Evolutionary conservation across 192 early-diverging fungal genomes (phyloP).

Genomic region (Coemansia brasiliensis): DNA sequence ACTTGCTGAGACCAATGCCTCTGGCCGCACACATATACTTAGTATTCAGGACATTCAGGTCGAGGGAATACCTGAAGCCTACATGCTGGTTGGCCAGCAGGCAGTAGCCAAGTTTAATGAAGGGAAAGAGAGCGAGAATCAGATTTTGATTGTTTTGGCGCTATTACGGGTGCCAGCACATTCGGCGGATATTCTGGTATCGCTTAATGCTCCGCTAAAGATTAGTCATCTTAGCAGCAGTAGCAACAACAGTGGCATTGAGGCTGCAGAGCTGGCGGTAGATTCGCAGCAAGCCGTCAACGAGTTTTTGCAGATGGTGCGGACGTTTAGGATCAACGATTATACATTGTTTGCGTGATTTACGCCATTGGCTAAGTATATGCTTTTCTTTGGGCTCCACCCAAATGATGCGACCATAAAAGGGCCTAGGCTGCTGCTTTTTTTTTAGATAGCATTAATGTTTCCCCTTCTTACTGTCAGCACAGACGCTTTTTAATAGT

Average conservation of each 20-base stretch:
- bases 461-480: too few species aligned
- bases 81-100: constrained; percentile 65
- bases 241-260: neutral
- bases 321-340: constrained; percentile 21
- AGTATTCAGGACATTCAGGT: neutral
- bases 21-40: constrained; percentile 30
- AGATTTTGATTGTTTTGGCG: constrained; percentile 67
- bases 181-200: constrained; percentile 74
- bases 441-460: too few species aligned
- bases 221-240: constrained; percentile 45
- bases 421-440: too few species aligned
- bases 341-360: constrained; percentile 15
- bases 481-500: too few species aligned
- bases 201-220: constrained; percentile 68
- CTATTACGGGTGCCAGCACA: constrained; percentile 69
- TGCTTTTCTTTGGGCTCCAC: too few species aligned
- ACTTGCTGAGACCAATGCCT: constrained; percentile 77
- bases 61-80: constrained; percentile 24
- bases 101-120: constrained; percentile 81
- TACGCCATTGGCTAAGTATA: neutral
- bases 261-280: neutral
- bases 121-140: constrained; percentile 38
- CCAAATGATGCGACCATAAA: too few species aligned
- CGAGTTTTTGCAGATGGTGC: constrained; percentile 14
- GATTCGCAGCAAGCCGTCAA: neutral